A percentile compares a stretch with the other conserved stretches of the same genome.
Evolutionary conservation across 129 eudicot species (phyloP).

Genomic region (carrot (Daucus carota)): DNA sequence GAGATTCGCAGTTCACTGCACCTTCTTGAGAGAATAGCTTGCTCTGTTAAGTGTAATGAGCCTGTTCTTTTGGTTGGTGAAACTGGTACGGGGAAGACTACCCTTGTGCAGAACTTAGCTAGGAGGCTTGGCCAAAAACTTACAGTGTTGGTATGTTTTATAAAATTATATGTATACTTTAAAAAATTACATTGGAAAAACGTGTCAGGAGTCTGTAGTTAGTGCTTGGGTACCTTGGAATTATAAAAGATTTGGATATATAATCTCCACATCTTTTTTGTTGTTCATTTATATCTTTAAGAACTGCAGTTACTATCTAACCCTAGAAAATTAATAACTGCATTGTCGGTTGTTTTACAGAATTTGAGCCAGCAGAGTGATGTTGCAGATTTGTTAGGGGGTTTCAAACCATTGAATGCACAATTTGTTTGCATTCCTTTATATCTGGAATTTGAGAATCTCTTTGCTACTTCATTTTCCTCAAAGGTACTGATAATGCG

Average conservation of each 20-base stretch:
- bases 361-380: constrained; percentile 99
- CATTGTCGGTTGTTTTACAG: constrained; percentile 32
- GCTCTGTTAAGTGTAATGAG: constrained; percentile 75
- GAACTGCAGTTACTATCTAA: neutral
- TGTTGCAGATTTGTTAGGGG: constrained; percentile 83
- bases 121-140: constrained; percentile 73
- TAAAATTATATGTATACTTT: neutral
- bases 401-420: constrained; percentile 75
- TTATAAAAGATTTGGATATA: neutral
- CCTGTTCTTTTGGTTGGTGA: constrained; percentile 97
- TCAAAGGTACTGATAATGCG: constrained; percentile 38
- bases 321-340: neutral
- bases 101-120: constrained; percentile 87
- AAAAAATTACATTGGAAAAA: neutral
- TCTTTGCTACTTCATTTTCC: constrained; percentile 47
- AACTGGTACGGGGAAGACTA: constrained; percentile 97
- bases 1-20: constrained; percentile 63
- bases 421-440: constrained; percentile 72
- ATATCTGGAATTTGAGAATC: constrained; percentile 62
- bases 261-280: neutral
- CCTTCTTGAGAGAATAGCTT: constrained; percentile 77
- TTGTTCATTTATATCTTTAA: neutral
- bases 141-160: constrained; percentile 79
- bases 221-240: neutral
- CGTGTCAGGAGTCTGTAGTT: neutral